Evolutionary conservation across 352 stramenopile genomes (phyloP).

Genomic region (Pythium brassicae): DNA sequence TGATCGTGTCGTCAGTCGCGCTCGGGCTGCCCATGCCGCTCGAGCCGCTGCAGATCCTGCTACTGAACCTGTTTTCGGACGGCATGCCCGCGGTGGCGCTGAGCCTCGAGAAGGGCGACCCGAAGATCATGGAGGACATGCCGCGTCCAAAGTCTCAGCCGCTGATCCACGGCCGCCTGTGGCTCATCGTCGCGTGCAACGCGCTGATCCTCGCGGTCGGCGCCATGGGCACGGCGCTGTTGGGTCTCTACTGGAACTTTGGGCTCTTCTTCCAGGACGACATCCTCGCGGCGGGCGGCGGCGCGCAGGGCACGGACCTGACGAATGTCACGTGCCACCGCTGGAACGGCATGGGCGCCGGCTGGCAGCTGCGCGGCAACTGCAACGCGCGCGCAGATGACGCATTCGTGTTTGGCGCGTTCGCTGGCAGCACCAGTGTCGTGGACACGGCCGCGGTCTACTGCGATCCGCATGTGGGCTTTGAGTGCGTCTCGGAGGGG

Average conservation of each 20-base stretch:
- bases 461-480: constrained; percentile 59
- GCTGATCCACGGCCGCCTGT: constrained; percentile 59
- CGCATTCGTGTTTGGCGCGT: constrained; percentile 47
- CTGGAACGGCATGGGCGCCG: constrained; percentile 40
- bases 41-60: constrained; percentile 96
- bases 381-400: constrained; percentile 37
- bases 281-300: constrained; percentile 48
- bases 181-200: constrained; percentile 57
- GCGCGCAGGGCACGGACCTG: constrained; percentile 37
- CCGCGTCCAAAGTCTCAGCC: constrained; percentile 50
- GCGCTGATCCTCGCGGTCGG: constrained; percentile 43
- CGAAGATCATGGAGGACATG: constrained; percentile 57
- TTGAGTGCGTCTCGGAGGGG: constrained; percentile 54
- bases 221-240: constrained; percentile 40
- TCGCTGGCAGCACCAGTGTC: constrained; percentile 17
- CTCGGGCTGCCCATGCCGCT: constrained; percentile 77
- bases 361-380: constrained; percentile 57
- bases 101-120: constrained; percentile 69
- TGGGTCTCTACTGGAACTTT: constrained; percentile 78
- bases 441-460: constrained; percentile 39
- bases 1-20: constrained; percentile 72
- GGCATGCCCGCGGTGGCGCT: constrained; percentile 71
- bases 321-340: constrained; percentile 50
- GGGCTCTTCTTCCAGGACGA: constrained; percentile 37
- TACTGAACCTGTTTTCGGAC: constrained; percentile 99